Conservation (phyloP, 345 rosid genomes). For the Brassica juncea region DNA sequence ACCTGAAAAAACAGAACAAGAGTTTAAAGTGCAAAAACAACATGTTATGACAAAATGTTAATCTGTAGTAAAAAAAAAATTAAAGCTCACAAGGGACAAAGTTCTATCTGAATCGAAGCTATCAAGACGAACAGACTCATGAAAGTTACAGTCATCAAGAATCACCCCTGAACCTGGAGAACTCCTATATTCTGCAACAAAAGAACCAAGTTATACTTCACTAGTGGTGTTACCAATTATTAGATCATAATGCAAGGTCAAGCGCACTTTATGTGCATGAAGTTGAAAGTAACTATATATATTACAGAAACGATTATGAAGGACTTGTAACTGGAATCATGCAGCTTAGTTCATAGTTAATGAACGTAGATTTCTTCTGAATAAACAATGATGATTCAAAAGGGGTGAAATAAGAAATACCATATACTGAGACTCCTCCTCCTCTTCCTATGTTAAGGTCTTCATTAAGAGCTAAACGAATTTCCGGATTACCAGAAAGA, state of each 20-base stretch:
- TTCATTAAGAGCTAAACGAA: slow-evolving; percentile 92
- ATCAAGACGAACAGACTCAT: slow-evolving; percentile 95
- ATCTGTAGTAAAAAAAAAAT: slow-evolving; percentile 50
- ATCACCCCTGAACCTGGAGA: slow-evolving; percentile 83
- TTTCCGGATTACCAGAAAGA: slow-evolving; percentile 95
- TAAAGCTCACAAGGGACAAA: slow-evolving; percentile 74
- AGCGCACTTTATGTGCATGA: not conserved
- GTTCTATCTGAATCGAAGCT: slow-evolving; percentile 88
- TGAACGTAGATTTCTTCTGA: too few relatives aligned
- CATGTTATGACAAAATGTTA: not conserved
- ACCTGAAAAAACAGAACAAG: slow-evolving; percentile 57
- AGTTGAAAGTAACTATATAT: slow-evolving; percentile 7
- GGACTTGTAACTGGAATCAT: too few relatives aligned
- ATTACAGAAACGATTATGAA: too few relatives aligned
- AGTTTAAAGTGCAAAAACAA: slow-evolving; percentile 18
- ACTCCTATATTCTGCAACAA: slow-evolving; percentile 76
- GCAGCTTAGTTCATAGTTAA: too few relatives aligned
- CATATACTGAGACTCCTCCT: slow-evolving; percentile 64
- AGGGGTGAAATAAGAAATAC: slow-evolving; percentile 47
- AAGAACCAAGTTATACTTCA: slow-evolving; percentile 10
- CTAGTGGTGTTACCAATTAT: not conserved
- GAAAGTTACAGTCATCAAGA: slow-evolving; percentile 98
- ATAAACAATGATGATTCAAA: not conserved
- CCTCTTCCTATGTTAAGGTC: slow-evolving; percentile 85
- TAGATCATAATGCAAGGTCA: not conserved